Conservation (phyloP, 2,329 filamentous ascomycete species). For the Cladosporium sp. region DNA sequence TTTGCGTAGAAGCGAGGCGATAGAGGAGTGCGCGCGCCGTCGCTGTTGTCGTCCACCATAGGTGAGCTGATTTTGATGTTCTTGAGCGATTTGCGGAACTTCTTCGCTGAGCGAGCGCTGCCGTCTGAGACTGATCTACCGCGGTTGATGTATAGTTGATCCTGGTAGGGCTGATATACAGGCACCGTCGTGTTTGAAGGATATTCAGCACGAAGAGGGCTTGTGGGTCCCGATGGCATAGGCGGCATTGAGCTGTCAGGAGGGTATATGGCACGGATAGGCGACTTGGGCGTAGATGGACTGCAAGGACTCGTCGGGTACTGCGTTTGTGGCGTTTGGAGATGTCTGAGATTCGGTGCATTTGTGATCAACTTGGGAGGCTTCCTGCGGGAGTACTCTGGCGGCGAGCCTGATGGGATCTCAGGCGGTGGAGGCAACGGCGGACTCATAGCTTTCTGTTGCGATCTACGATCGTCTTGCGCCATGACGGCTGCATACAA, state of each 20-base stretch:
- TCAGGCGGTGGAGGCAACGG: not conserved
- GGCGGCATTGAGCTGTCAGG: slow-evolving; percentile 28
- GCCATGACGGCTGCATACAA: slow-evolving; percentile 91
- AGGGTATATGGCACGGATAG: slow-evolving; percentile 47
- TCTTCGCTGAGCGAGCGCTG: slow-evolving; percentile 15
- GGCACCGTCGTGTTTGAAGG: slow-evolving; percentile 6
- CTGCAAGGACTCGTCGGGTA: slow-evolving; percentile 31
- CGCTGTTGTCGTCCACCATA: slow-evolving; percentile 40
- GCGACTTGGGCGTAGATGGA: slow-evolving; percentile 33
- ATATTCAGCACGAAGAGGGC: slow-evolving; percentile 26
- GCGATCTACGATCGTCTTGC: slow-evolving; percentile 56
- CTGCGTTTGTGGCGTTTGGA: slow-evolving; percentile 16
- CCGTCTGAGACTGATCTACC: slow-evolving; percentile 1
- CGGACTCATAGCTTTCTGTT: slow-evolving; percentile 34
- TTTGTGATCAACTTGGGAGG: slow-evolving; percentile 25
- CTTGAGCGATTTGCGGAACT: slow-evolving; percentile 39
- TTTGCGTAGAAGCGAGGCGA: slow-evolving; percentile 52
- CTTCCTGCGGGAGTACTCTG: slow-evolving; percentile 13
- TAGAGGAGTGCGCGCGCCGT: slow-evolving; percentile 48
- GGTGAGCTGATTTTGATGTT: slow-evolving; percentile 57
- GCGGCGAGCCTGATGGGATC: slow-evolving; percentile 10
- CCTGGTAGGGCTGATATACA: slow-evolving; percentile 3
- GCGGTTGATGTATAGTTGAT: not conserved
- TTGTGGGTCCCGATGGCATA: slow-evolving; percentile 21
- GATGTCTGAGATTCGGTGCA: slow-evolving; percentile 23